Conservation (phyloP, 139 green algal species). For the Coccomyxa sp. region DNA sequence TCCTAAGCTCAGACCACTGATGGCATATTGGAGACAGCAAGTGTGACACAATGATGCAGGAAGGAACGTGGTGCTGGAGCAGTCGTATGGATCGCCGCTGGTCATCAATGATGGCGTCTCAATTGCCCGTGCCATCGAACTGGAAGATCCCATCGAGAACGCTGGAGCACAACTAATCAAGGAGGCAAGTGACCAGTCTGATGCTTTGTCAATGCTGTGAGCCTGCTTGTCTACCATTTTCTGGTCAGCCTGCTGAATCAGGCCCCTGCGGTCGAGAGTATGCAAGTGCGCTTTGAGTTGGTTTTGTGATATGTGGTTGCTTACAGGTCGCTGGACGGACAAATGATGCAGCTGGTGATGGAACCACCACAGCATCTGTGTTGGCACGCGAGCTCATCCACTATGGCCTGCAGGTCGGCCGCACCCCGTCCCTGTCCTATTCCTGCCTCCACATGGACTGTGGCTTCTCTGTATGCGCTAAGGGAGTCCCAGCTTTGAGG, state of each 20-base stretch:
- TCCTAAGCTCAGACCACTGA: no score
- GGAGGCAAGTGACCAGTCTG: slow-evolving; percentile 59
- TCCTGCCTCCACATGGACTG: no score
- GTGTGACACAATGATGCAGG: slow-evolving; percentile 46
- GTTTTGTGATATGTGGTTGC: no score
- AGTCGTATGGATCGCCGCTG: slow-evolving; percentile 89
- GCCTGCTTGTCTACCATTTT: background rate
- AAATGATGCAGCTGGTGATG: slow-evolving; percentile 95
- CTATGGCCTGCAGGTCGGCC: slow-evolving; percentile 71
- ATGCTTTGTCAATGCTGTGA: background rate
- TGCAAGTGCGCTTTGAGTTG: background rate
- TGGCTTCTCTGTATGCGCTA: no score
- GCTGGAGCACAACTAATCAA: slow-evolving; percentile 97
- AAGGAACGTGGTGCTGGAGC: slow-evolving; percentile 96
- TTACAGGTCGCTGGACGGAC: slow-evolving; percentile 84
- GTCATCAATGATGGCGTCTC: slow-evolving; percentile 99
- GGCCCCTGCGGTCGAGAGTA: no score
- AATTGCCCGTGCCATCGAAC: slow-evolving; percentile 95
- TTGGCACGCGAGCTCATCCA: slow-evolving; percentile 95
- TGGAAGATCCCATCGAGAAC: slow-evolving; percentile 92
- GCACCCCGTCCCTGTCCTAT: background rate
- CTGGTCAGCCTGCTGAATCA: background rate
- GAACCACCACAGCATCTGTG: slow-evolving; percentile 95
- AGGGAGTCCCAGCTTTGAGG: no score
- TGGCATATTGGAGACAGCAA: background rate